Evolutionary conservation across 139 green algal genomes (phyloP), one percentile per base, ranked within the genome.

Genomic region (Tetraselmis striata): DNA sequence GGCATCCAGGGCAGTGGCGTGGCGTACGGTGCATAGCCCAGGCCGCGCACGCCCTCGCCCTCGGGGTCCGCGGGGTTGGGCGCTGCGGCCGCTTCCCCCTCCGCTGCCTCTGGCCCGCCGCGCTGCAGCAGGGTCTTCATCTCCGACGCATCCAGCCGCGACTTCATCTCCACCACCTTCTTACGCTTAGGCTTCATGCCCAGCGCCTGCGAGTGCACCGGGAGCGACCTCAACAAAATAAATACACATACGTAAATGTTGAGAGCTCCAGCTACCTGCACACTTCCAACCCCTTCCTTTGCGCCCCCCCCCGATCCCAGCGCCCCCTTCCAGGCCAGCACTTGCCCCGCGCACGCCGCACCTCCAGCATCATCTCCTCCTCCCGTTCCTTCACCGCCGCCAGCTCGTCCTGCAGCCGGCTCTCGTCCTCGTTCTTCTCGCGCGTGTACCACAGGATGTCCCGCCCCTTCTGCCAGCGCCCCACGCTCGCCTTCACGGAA

Each of bases 391-490:
- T 95, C 2, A 95, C 89, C 23, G 86, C 83, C 24, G 80, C 79
- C 30, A 95, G 45, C 45, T 67, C 45, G 18, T 67, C 45, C 45
- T 67, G 5, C 18, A 67, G 45, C 45, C 11, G 5, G 45, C 45
- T 67, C 11, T 67, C 45, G 45, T 86, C 59, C 0, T 32, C 79
- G 0, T 32, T 45, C 28, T 91, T 91, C 1, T 90, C 87, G 1
- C 90, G 83, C 0, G 90, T 94, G 75, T 96, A 96, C 93, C 93
- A 96, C 32, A 90, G 93, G 2, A 96, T 85, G 75, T 96, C 92
- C 45, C 78, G 84, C 82, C 87, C 87, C 83, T 95, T 94, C 45
- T 92, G 88, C 92, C 92, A 95, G 29, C 91, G 83, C 0, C 92
- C 93, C 28, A 89, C 87, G 1, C 88, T 32, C 0, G 91, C 93